Percentiles rank a stretch among this genome's conserved stretches.
These are phyloP conservation scores for Debaryomyces fabryi DNA, from an alignment of 1,139 yeast species.

Conservation along the genomic window DNA sequence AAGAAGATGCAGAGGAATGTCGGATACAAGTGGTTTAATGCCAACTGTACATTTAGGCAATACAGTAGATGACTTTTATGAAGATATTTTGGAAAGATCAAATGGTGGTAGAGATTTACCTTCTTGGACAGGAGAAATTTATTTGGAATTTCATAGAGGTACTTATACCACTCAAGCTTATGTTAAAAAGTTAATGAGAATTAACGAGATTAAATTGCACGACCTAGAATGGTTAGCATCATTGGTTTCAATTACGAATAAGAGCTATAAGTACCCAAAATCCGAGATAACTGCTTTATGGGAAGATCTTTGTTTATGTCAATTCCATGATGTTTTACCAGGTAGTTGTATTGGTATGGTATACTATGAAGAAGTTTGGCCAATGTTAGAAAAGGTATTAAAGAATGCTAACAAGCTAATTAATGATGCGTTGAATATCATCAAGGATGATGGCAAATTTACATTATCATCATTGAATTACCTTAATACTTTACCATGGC, in stretches of 20 bases:
- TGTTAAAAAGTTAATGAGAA: constrained; percentile 78
- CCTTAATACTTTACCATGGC: constrained; percentile 72
- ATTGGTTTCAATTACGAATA: constrained; percentile 59
- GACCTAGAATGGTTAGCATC: constrained; percentile 87
- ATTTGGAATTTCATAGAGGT: constrained; percentile 94
- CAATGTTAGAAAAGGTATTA: constrained; percentile 65
- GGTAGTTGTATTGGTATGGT: constrained; percentile 96
- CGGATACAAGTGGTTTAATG: constrained; percentile 76
- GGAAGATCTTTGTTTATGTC: constrained; percentile 89
- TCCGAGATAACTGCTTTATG: constrained; percentile 69
- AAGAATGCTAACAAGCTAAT: constrained; percentile 55
- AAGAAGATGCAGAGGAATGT: constrained; percentile 85
- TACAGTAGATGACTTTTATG: constrained; percentile 79
- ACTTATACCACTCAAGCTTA: constrained; percentile 93
- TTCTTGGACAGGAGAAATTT: constrained; percentile 91
- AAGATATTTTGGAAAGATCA: constrained; percentile 62
- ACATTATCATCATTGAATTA: constrained; percentile 26
- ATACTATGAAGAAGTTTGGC: constrained; percentile 87
- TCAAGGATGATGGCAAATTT: constrained; percentile 17
- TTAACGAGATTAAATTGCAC: constrained; percentile 75
- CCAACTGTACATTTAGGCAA: constrained; percentile 81
- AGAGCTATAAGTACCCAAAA: constrained; percentile 68
- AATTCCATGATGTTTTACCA: constrained; percentile 95
- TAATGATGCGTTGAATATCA: constrained; percentile 45
- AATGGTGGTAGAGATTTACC: constrained; percentile 70